phyloP scores from a whole-genome alignment of 495 filamentous ascomycete species.

The Podospora tetraspora region DNA sequence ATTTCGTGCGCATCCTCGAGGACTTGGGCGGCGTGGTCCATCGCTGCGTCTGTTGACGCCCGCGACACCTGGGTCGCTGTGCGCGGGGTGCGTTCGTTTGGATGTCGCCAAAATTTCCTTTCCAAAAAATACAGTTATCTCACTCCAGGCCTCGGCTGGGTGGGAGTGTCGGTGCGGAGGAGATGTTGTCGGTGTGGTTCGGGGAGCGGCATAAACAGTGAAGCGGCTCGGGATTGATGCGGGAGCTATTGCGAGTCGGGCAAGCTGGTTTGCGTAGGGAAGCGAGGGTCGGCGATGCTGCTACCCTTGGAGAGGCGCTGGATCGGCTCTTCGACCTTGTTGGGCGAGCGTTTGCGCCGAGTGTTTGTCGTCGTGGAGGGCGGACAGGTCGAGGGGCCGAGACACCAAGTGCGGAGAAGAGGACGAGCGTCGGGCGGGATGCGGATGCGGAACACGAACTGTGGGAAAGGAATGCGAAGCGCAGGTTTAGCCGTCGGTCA shows the following conservation, averaged over 20 bases:
- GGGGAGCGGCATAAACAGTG: constrained; percentile 10
- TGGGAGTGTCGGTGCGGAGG: neutral
- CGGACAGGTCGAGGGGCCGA: neutral
- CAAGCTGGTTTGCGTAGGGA: neutral
- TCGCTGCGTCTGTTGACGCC: constrained; percentile 22
- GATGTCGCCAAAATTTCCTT: neutral
- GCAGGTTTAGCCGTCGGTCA: neutral
- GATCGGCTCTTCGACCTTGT: neutral
- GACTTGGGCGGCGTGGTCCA: constrained; percentile 38
- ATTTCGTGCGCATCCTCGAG: constrained; percentile 39
- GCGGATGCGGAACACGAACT: neutral
- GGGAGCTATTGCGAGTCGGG: neutral
- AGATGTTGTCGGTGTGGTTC: constrained; percentile 2
- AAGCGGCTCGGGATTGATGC: constrained; percentile 8
- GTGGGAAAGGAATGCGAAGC: neutral
- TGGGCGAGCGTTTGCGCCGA: neutral
- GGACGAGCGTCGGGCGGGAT: neutral
- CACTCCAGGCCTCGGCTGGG: neutral
- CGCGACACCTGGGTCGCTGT: constrained; percentile 22
- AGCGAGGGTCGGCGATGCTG: neutral
- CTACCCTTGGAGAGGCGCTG: neutral
- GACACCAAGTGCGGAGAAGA: neutral
- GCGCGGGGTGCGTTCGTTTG: neutral
- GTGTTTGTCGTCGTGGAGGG: neutral
- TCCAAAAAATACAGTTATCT: neutral